Base-by-base conservation (phyloP, 2,329 filamentous ascomycete genomes). In the Colletotrichum nymphaeae region DNA sequence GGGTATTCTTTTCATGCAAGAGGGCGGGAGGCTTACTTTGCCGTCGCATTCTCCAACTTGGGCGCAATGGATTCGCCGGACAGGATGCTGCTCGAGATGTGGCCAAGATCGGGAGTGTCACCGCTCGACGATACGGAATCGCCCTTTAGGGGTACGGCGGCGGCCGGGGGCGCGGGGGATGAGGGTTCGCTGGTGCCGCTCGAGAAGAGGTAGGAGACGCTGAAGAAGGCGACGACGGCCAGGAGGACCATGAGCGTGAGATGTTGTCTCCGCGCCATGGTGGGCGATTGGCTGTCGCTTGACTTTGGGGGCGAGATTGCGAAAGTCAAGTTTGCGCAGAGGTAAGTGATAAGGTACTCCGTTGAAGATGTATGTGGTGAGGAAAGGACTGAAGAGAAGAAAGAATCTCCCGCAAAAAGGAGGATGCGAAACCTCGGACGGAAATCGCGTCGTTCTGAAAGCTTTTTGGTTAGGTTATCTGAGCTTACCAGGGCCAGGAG, bases 31-130 rank as follows among this genome's bases (percentile, higher is more conserved):
- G 79, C 87, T 63, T 85, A 93, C 92, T 96, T 97, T 67, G 91
- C 86, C 7, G 94, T 97, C 73, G 93, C 93, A 83, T 97, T 97
- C 79, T 94, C 94, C 66, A 97, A 86, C 83, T 94, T 95, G 1
- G 93, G 92, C 63, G 94, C 94, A 78, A 95, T 96, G 4, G 91
- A 92, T 68, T 90, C 90, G 69, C 93, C 93, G 22, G 88, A 86
- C 26, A 95, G 85, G 22, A 93, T 82, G 56, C 82, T 82, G 30
- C 84, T 81, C 1, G 89, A 83, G 32, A 90, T 76, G 35, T 80
- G 76, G 46, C 81, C 81, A 35, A 90, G 77, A 66, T 86, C 86
- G 26, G 86, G 76, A 22, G 52, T 57, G 55, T 74, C 72, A 53
- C 30, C 56, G 55, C 58, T 63, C 16, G 69, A 55, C 6, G 74